Conservation (phyloP, 2,329 filamentous ascomycete genomes). For the Ophiostoma ulmi region DNA sequence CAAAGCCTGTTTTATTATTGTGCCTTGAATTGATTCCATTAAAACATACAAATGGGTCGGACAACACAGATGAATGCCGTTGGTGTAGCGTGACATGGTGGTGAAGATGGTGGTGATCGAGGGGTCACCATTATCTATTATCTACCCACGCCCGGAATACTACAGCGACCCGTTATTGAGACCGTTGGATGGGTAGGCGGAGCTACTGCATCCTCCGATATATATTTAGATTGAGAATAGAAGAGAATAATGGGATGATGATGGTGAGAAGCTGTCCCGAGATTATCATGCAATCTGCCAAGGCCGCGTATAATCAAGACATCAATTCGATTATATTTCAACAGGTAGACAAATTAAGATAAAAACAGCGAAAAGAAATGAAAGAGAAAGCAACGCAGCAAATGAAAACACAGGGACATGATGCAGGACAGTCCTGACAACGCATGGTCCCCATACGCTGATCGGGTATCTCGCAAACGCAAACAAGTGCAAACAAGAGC, state of each 20-base stretch:
- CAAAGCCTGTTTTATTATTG: neutral
- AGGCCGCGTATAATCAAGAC: neutral
- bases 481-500: slow-evolving; percentile 1
- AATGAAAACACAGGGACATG: slow-evolving; percentile 12
- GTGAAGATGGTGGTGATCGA: neutral
- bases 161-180: neutral
- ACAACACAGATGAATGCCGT: neutral
- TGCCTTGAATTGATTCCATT: no score
- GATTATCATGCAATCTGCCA: neutral
- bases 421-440: slow-evolving; percentile 19
- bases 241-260: neutral
- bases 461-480: slow-evolving; percentile 17
- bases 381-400: neutral
- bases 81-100: neutral
- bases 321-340: neutral
- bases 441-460: slow-evolving; percentile 24
- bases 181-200: neutral
- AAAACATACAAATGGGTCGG: neutral
- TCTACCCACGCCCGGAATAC: neutral
- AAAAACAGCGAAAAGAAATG: neutral
- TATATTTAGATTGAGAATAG: neutral
- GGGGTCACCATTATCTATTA: neutral
- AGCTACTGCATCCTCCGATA: neutral
- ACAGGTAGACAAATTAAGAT: neutral
- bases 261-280: neutral